phyloP scores from a whole-genome alignment of 495 filamentous ascomycete genomes.

The Neurospora sp. region DNA sequence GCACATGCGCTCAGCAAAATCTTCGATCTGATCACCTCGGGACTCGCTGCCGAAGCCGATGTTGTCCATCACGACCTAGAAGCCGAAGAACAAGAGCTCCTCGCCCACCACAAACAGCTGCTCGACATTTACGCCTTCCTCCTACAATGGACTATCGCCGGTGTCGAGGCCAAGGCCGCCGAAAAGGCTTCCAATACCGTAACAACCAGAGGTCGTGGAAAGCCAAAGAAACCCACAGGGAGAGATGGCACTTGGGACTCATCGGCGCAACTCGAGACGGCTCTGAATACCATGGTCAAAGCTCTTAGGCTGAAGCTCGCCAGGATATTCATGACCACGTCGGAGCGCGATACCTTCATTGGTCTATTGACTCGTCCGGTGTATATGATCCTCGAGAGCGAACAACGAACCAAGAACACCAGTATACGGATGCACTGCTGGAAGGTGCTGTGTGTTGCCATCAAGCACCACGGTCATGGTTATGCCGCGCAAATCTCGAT shows the following conservation, averaged over 20 bases:
- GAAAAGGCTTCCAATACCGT: constrained; percentile 72
- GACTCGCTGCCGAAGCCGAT: constrained; percentile 87
- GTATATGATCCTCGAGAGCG: constrained; percentile 88
- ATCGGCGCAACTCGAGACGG: constrained; percentile 72
- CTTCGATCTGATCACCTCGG: constrained; percentile 85
- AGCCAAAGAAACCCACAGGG: constrained; percentile 53
- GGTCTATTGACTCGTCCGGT: constrained; percentile 86
- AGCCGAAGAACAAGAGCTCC: constrained; percentile 77
- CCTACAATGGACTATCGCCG: constrained; percentile 87
- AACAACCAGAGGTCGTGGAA: constrained; percentile 61
- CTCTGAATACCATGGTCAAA: constrained; percentile 91
- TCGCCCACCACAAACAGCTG: constrained; percentile 77
- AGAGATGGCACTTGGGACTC: constrained; percentile 86
- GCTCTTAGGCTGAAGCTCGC: constrained; percentile 85
- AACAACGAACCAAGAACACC: constrained; percentile 84
- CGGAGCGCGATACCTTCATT: constrained; percentile 93
- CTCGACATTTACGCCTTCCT: constrained; percentile 94
- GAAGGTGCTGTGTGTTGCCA: constrained; percentile 90
- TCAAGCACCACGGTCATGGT: constrained; percentile 96
- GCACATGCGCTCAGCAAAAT: constrained; percentile 79
- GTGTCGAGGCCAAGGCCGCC: constrained; percentile 84
- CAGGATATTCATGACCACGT: constrained; percentile 89
- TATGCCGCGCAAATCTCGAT: constrained; percentile 97
- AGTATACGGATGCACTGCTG: constrained; percentile 92
- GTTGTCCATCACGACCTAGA: constrained; percentile 77